Evolutionary conservation across 106 monocot species (phyloP), one percentile per base, ranked within the genome.

Genomic region (Acorus calamus): DNA sequence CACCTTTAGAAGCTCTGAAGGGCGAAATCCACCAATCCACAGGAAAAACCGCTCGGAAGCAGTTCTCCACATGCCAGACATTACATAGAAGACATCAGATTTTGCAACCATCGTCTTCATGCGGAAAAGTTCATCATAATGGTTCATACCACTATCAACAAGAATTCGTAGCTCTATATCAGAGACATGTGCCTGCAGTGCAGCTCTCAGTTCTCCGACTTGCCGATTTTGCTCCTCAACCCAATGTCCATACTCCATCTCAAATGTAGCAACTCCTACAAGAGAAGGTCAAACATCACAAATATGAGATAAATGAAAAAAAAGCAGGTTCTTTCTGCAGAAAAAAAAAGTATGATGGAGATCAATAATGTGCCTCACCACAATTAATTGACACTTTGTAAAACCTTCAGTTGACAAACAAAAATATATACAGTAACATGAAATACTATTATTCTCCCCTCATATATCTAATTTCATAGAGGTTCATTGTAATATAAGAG

Each of bases 11-110:
- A 89, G 81, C 62, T 86, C 94, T 14, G 94, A 94, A 56, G 94
- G 94, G 53, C 94, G 81, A 66, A 89, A 94, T 58, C 94, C 94
- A 48, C 94, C 94, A 68, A 94, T 89, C 94, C 94, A 94, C 8
- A 84, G 77, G 56, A 94, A 94, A 67, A 89, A 89, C n/a, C 94
- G 65, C 60, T 94, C 94, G 1, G 79, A 69, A 51, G 75, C 28
- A 46, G 89, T 81, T 64, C 64, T 86, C 89, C 94, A 94, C 79
- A 89, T 82, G 61, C 94, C 94, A 49, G 94, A 94, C 72, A 89
- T 89, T 7, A 94, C 49, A 66, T 86, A 89, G 77, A 94, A 94
- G n/a, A 94, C 89, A 73, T 94, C 94, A 60, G 86, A 72, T 42
- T 86, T 84, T 7, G 94, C 79, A 63, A 76, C 94, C 12, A 77